Conservation (phyloP, 805 yeast genomes). For the Kockiozyma suomiensis region DNA sequence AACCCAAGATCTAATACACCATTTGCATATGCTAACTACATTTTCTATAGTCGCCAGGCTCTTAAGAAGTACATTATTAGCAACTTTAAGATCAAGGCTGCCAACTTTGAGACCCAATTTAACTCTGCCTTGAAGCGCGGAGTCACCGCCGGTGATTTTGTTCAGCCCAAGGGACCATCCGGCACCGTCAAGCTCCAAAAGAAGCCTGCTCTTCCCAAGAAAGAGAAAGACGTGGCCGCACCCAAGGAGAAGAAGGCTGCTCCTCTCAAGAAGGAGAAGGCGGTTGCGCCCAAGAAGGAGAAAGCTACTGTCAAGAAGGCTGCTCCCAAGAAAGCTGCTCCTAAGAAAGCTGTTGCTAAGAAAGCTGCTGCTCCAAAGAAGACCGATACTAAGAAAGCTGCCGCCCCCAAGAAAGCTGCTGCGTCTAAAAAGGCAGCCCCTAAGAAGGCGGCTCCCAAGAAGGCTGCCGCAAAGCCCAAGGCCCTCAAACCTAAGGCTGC, state of each 20-base stretch:
- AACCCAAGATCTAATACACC: too few relatives aligned
- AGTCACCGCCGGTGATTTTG: constrained; percentile 71
- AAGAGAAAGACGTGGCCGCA: constrained; percentile 40
- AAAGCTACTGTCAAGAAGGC: constrained; percentile 34
- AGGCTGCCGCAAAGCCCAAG: constrained; percentile 32
- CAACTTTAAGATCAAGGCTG: constrained; percentile 59
- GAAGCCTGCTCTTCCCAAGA: constrained; percentile 47
- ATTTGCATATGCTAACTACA: neutral
- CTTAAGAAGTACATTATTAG: constrained; percentile 78
- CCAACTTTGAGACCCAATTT: constrained; percentile 73
- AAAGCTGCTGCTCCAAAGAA: constrained; percentile 34
- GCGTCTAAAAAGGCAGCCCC: constrained; percentile 37
- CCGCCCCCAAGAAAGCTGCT: constrained; percentile 36
- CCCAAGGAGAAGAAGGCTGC: constrained; percentile 39
- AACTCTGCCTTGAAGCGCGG: constrained; percentile 78
- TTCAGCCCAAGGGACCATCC: constrained; percentile 87
- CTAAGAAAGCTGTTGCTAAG: constrained; percentile 40
- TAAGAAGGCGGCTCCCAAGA: constrained; percentile 40
- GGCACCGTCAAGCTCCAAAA: constrained; percentile 76
- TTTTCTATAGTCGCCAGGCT: constrained; percentile 67
- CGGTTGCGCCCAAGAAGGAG: constrained; percentile 35
- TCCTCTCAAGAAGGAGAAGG: constrained; percentile 40
- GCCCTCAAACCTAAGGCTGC: constrained; percentile 3
- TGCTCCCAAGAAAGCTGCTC: constrained; percentile 19
- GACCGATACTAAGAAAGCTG: constrained; percentile 38